Evolutionary conservation across 2,329 filamentous ascomycete genomes (phyloP).

Genomic region (Rachicladosporium sp.): DNA sequence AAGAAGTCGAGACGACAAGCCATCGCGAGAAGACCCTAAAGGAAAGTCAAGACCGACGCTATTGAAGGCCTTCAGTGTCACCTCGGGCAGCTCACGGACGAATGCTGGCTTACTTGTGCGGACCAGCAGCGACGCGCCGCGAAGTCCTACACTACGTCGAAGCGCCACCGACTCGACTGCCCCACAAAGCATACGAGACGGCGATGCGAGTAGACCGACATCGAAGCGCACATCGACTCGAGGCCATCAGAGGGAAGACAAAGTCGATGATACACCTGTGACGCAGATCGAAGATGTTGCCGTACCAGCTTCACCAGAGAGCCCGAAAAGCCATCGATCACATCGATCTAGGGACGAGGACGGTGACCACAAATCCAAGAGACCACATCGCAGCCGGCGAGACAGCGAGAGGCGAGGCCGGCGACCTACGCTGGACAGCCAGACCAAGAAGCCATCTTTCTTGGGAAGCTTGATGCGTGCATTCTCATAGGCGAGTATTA

Average conservation of each 20-base stretch:
- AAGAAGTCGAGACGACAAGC: neutral
- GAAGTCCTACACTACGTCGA: neutral
- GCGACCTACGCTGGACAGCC: neutral
- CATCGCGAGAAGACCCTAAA: too few species aligned
- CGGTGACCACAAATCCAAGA: neutral
- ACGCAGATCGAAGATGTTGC: neutral
- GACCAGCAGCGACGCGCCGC: neutral
- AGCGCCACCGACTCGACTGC: neutral
- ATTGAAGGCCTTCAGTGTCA: too few species aligned
- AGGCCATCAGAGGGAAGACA: conserved; percentile 1
- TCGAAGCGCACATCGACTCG: neutral
- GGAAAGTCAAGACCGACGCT: too few species aligned
- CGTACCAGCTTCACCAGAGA: neutral
- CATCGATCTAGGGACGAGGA: conserved; percentile 1
- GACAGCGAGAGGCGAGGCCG: conserved; percentile 3
- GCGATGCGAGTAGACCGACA: neutral
- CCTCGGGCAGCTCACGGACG: neutral
- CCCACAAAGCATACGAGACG: neutral
- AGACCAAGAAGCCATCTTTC: conserved; percentile 5
- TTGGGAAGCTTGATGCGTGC: conserved; percentile 4
- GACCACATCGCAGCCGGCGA: neutral
- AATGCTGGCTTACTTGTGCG: neutral
- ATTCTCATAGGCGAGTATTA: neutral
- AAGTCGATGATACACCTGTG: neutral
- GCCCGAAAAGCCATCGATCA: conserved; percentile 1